Conservation (phyloP, 345 rosid genomes). For the Salix brachista region DNA sequence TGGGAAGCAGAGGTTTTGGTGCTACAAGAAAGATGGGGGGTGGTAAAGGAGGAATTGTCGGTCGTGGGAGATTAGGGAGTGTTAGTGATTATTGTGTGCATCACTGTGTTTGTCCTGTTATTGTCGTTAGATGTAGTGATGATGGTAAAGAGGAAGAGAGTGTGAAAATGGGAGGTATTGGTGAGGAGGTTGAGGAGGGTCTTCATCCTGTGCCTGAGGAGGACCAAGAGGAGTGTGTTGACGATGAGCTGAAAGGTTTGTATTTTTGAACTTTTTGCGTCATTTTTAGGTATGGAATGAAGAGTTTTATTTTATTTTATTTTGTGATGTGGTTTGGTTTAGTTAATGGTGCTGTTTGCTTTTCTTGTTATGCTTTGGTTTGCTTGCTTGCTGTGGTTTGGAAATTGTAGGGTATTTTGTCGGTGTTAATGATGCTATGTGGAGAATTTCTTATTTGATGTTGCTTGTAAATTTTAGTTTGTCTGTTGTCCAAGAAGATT, state of each 20-base stretch:
- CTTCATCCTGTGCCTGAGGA: constrained; percentile 54
- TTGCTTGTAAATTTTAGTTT: not conserved
- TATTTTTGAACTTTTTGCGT: not conserved
- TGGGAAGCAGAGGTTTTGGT: constrained; percentile 36
- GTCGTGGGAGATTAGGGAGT: constrained; percentile 17
- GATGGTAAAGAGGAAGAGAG: not conserved
- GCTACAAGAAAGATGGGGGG: constrained; percentile 16
- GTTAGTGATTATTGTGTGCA: constrained; percentile 32
- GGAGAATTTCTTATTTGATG: not conserved
- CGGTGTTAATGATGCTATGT: not conserved
- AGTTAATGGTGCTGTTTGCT: not conserved
- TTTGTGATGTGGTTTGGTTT: not conserved
- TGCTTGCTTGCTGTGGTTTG: not conserved
- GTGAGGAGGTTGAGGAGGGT: constrained; percentile 24
- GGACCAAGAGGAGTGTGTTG: constrained; percentile 50
- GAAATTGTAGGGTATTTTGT: not conserved
- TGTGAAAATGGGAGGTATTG: not conserved
- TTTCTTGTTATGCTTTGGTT: no score
- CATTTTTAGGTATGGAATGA: not conserved
- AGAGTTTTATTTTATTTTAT: no score
- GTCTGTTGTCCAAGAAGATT: not conserved
- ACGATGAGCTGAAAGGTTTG: constrained; percentile 38
- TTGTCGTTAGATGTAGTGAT: constrained; percentile 18
- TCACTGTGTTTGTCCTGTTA: constrained; percentile 29
- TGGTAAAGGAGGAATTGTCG: not conserved